Evolutionary conservation across 2,329 filamentous ascomycete genomes (phyloP).

Genomic region (Penicillium crustosum): DNA sequence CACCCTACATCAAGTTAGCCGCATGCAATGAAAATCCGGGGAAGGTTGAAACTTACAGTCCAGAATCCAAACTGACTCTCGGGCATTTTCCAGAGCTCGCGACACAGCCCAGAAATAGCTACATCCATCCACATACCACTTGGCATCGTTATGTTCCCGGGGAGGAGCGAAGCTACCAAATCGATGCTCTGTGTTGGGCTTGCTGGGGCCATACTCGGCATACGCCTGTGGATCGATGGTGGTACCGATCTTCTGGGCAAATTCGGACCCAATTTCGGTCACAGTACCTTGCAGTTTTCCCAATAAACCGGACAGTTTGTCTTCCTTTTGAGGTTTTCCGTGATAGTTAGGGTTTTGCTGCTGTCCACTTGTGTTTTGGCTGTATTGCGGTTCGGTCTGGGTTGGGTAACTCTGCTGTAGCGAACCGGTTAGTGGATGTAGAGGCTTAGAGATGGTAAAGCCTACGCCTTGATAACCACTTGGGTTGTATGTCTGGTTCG

Average conservation of each 20-base stretch:
- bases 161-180: slow-evolving; percentile 69
- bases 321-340: slow-evolving; percentile 37
- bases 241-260: slow-evolving; percentile 52
- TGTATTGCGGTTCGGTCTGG: slow-evolving; percentile 22
- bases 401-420: slow-evolving; percentile 21
- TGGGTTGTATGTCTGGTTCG: slow-evolving; percentile 24
- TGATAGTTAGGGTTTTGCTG: slow-evolving; percentile 26
- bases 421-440: slow-evolving; percentile 9
- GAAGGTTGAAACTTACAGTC: slow-evolving; percentile 56
- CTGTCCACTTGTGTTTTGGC: slow-evolving; percentile 25
- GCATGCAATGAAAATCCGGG: not conserved
- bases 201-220: slow-evolving; percentile 43
- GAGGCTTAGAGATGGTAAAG: not conserved
- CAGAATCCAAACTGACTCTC: slow-evolving; percentile 77
- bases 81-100: slow-evolving; percentile 72
- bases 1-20: slow-evolving; percentile 55
- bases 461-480: slow-evolving; percentile 26
- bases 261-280: slow-evolving; percentile 51
- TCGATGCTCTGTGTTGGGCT: slow-evolving; percentile 48
- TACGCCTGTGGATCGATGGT: slow-evolving; percentile 51
- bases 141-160: slow-evolving; percentile 68
- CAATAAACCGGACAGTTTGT: slow-evolving; percentile 50
- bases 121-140: slow-evolving; percentile 86
- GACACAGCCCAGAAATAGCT: slow-evolving; percentile 85
- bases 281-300: slow-evolving; percentile 57